These are phyloP conservation scores for Penicillium sp. DNA, from an alignment of 2,329 filamentous ascomycete genomes.

Conservation along the genomic window DNA sequence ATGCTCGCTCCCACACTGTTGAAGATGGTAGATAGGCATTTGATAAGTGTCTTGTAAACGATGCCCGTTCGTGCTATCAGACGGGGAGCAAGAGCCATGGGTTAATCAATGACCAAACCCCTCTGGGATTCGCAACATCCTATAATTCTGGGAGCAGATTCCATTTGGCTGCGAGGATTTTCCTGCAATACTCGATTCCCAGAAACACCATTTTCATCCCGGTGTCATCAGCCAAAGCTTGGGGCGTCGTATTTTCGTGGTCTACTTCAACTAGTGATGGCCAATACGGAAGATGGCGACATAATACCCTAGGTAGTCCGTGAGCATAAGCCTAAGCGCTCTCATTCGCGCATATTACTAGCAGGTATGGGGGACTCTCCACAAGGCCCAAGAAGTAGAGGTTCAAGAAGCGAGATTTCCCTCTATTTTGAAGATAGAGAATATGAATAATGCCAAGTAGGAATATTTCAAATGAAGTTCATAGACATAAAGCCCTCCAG, in stretches of 20 bases:
- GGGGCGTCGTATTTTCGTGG: too few species aligned
- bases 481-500: not conserved
- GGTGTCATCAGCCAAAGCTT: too few species aligned
- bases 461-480: too few species aligned
- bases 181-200: too few species aligned
- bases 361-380: not conserved
- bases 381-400: not conserved
- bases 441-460: not conserved
- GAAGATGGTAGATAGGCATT: not conserved
- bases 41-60: not conserved
- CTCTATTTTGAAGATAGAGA: not conserved
- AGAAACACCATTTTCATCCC: fast-evolving
- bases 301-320: too few species aligned
- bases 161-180: too few species aligned
- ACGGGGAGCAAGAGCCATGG: not conserved
- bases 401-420: not conserved
- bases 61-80: not conserved
- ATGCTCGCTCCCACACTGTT: not conserved
- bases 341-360: not conserved
- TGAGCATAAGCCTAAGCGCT: not conserved
- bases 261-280: too few species aligned
- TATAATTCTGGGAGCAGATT: too few species aligned
- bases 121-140: too few species aligned
- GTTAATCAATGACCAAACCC: not conserved
- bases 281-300: too few species aligned